Percentiles rank a stretch among this genome's conserved stretches.
These are phyloP conservation scores for Coriaria nepalensis DNA, from an alignment of 306 rosid genomes.

Conservation along the genomic window DNA sequence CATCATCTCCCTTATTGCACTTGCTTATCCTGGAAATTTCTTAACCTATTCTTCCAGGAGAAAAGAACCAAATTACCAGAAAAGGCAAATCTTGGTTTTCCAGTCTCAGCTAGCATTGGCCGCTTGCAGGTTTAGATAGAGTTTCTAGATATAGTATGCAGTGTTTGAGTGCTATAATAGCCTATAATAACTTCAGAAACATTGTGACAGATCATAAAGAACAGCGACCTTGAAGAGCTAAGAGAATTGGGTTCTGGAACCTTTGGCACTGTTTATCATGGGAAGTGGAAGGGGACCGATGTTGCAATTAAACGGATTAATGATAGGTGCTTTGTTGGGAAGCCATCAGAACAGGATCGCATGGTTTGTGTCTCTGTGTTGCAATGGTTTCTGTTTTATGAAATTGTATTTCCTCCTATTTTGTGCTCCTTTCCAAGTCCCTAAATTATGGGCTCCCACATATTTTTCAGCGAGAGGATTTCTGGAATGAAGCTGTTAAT, in stretches of 20 bases:
- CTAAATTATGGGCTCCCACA: neutral
- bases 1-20: neutral
- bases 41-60: conserved; percentile 28
- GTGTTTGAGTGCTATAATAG: no score
- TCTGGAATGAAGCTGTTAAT: conserved; percentile 97
- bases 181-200: conserved; percentile 8
- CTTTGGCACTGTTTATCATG: conserved; percentile 89
- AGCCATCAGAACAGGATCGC: conserved; percentile 85
- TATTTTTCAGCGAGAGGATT: conserved; percentile 59
- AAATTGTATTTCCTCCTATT: neutral
- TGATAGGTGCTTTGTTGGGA: conserved; percentile 86
- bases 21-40: conserved; percentile 4
- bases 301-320: conserved; percentile 89
- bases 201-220: conserved; percentile 52
- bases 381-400: neutral
- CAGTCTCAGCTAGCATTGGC: conserved; percentile 45
- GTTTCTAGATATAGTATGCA: conserved; percentile 8
- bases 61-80: conserved; percentile 34
- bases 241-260: conserved; percentile 80
- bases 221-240: conserved; percentile 74
- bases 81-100: conserved; percentile 48
- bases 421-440: neutral
- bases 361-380: conserved; percentile 37
- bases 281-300: conserved; percentile 92
- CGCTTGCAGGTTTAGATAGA: conserved; percentile 56